These are phyloP conservation scores for Colletotrichum chlorophyti DNA, from an alignment of 2,329 filamentous ascomycete species.

Conservation along the genomic window DNA sequence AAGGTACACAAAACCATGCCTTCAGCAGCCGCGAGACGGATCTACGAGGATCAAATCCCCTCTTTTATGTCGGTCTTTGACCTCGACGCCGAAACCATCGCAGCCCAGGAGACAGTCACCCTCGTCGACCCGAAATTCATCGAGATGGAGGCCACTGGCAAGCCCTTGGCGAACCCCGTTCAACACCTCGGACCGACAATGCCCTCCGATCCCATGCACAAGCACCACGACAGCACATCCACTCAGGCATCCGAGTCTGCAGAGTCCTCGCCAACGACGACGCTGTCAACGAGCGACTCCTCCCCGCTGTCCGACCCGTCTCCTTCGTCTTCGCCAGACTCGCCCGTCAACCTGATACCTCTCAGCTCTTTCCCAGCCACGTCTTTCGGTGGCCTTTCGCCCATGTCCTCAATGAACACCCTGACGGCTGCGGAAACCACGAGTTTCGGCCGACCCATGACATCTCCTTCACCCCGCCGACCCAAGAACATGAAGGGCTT, in stretches of 20 bases:
- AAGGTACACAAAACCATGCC: slow-evolving; percentile 56
- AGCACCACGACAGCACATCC: slow-evolving; percentile 79
- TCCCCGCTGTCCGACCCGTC: slow-evolving; percentile 90
- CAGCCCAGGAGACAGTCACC: slow-evolving; percentile 59
- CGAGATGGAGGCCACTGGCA: slow-evolving; percentile 48
- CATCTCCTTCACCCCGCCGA: slow-evolving; percentile 73
- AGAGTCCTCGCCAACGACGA: slow-evolving; percentile 94
- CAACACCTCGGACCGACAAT: slow-evolving; percentile 47
- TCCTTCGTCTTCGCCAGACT: slow-evolving; percentile 91
- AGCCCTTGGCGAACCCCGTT: slow-evolving; percentile 44
- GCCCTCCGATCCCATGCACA: slow-evolving; percentile 61
- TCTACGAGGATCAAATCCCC: slow-evolving; percentile 75
- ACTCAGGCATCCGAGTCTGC: slow-evolving; percentile 83
- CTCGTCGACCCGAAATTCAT: slow-evolving; percentile 61
- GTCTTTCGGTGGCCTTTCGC: slow-evolving; percentile 55
- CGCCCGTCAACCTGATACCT: slow-evolving; percentile 77
- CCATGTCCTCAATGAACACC: slow-evolving; percentile 48
- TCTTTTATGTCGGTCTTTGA: slow-evolving; percentile 80
- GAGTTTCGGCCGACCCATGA: slow-evolving; percentile 64
- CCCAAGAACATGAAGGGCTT: slow-evolving; percentile 85
- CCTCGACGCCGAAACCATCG: slow-evolving; percentile 63
- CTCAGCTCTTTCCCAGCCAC: slow-evolving; percentile 72
- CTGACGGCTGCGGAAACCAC: slow-evolving; percentile 50
- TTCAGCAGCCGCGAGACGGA: slow-evolving; percentile 65
- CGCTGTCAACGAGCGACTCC: slow-evolving; percentile 90